Conservation (phyloP, 768 basidiomycete genomes). For the Lyophyllum shimeji region DNA sequence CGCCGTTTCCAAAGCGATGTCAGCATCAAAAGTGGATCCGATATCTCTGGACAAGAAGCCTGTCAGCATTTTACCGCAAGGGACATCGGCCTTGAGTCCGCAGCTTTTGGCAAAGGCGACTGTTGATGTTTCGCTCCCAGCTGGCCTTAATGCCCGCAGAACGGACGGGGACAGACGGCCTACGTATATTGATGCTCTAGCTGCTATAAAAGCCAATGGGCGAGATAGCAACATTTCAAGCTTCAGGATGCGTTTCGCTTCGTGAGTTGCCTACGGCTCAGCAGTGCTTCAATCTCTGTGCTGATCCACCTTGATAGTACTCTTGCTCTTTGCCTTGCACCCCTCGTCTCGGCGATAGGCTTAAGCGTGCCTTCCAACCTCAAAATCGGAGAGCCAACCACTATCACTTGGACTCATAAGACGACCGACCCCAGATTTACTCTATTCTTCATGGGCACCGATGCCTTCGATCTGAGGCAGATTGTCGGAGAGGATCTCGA, state of each 20-base stretch:
- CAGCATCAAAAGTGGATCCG: too few relatives aligned
- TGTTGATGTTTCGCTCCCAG: too few relatives aligned
- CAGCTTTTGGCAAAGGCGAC: too few relatives aligned
- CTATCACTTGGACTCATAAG: slow-evolving; percentile 6
- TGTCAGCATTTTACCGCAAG: too few relatives aligned
- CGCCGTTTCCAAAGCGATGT: too few relatives aligned
- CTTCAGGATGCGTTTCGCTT: not conserved
- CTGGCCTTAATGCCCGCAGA: too few relatives aligned
- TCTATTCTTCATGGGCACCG: slow-evolving; percentile 6
- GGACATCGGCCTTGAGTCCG: too few relatives aligned
- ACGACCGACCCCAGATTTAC: slow-evolving; percentile 7
- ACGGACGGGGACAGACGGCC: too few relatives aligned
- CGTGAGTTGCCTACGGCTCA: not conserved
- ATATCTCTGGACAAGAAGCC: too few relatives aligned
- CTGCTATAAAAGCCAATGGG: too few relatives aligned
- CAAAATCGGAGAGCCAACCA: slow-evolving; percentile 10
- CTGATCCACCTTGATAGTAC: not conserved
- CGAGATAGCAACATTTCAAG: not conserved
- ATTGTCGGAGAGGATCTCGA: slow-evolving; percentile 6
- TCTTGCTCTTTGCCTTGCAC: not conserved
- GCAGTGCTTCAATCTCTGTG: too few relatives aligned
- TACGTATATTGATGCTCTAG: too few relatives aligned
- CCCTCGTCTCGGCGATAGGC: slow-evolving; percentile 5
- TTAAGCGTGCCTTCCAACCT: slow-evolving; percentile 6
- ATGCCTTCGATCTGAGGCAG: slow-evolving; percentile 9